phyloP scores from a whole-genome alignment of 306 rosid species.

The Pyrus betulifolia region DNA sequence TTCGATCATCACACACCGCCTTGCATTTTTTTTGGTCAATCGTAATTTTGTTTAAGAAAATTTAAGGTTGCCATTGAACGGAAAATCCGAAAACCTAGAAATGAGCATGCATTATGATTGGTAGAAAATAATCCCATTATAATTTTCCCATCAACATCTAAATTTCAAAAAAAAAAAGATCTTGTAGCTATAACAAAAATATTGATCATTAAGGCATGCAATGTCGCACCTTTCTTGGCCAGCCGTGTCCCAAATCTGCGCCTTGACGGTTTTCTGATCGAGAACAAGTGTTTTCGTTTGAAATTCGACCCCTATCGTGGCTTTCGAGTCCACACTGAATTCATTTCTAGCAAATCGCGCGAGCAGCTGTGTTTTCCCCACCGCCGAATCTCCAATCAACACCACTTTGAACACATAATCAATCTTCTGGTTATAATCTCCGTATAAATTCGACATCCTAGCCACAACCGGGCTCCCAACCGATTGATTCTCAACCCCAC shows the following conservation, averaged over 20 bases:
- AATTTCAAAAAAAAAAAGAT: not conserved
- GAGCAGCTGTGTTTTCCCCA: constrained; percentile 83
- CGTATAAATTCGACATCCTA: constrained; percentile 76
- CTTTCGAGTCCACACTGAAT: constrained; percentile 72
- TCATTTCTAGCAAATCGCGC: constrained; percentile 78
- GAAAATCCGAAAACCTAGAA: not conserved
- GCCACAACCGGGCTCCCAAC: not conserved
- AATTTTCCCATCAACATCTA: not conserved
- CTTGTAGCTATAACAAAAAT: not conserved
- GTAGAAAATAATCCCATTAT: not conserved
- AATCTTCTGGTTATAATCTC: constrained; percentile 69
- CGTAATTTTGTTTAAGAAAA: not conserved
- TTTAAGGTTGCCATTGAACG: not conserved
- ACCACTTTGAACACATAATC: constrained; percentile 95
- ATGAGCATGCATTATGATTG: not conserved
- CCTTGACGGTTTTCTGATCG: constrained; percentile 71
- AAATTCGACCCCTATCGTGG: constrained; percentile 92
- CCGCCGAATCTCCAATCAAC: constrained; percentile 90
- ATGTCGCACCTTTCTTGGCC: constrained; percentile 82
- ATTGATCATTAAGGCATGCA: not conserved
- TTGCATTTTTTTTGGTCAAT: not conserved
- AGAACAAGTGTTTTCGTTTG: constrained; percentile 80
- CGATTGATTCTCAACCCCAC: constrained; percentile 5
- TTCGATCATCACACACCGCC: not conserved
- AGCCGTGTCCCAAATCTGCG: constrained; percentile 97